Evolutionary conservation across 2,329 filamentous ascomycete species (phyloP).

Genomic region (Colletotrichum horii): DNA sequence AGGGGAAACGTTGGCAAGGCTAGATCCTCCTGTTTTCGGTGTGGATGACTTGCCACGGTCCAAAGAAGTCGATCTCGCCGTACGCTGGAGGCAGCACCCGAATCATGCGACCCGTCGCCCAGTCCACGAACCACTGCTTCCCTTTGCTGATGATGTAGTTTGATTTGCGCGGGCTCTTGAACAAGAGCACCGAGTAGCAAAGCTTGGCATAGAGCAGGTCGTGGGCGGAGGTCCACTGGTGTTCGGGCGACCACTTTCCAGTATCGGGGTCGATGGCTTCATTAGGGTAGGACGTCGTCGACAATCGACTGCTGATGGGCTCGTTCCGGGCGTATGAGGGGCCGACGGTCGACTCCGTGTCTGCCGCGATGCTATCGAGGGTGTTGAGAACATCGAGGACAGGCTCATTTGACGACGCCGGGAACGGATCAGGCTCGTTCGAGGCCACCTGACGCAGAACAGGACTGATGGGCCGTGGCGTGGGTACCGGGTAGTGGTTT

Average conservation of each 20-base stretch:
- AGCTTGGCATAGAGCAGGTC: conserved; percentile 65
- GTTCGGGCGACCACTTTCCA: conserved; percentile 62
- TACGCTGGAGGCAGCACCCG: conserved; percentile 60
- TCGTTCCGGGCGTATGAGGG: conserved; percentile 19
- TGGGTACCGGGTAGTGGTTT: conserved; percentile 16
- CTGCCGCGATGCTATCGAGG: background rate
- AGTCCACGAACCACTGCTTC: conserved; percentile 65
- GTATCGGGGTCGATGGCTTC: conserved; percentile 51
- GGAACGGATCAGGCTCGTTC: conserved; percentile 1
- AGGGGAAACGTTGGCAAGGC: conserved; percentile 2
- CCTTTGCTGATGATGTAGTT: conserved; percentile 63
- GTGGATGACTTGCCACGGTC: conserved; percentile 55
- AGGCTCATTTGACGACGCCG: conserved; percentile 11
- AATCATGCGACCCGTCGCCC: conserved; percentile 60
- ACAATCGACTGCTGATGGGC: conserved; percentile 41
- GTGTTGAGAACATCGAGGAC: background rate
- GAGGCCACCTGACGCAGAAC: background rate
- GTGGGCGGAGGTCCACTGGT: conserved; percentile 60
- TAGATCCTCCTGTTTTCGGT: conserved; percentile 54
- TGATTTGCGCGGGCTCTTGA: conserved; percentile 61
- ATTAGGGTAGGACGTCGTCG: conserved; percentile 50
- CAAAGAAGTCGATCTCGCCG: conserved; percentile 54
- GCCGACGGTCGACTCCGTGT: conserved; percentile 9
- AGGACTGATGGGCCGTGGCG: conserved; percentile 12
- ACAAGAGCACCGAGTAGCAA: conserved; percentile 64